Evolutionary conservation across 164 flowering plant genomes (phyloP), one percentile per base, ranked within the genome.

Genomic region (Euptelea pleiosperma): DNA sequence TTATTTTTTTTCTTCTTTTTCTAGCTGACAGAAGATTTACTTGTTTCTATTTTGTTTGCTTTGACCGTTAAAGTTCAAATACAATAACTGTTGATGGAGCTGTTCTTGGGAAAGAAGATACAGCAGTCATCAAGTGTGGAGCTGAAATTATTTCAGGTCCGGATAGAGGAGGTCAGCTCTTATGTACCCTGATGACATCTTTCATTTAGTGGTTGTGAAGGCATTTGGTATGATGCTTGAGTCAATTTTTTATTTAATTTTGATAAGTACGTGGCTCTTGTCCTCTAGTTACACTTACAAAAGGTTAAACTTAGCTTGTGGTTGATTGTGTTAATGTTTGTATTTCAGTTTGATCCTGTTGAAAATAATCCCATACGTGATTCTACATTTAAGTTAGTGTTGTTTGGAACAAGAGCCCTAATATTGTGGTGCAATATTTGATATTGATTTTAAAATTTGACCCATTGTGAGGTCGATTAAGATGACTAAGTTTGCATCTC

Each of bases 141-240:
- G 71, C 77, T 70, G 83, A 82, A 75, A 87, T 90, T 50, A 56
- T 75, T 59, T 63, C 84, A 12, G 90, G 84, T 50, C 76, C 86
- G 21, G 56, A 64, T 57, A 60, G 53, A 22, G 74, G 78, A 71
- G 92, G 97, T 85, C 9, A 67, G 75, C 12, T 25, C 26, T 36
- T 51, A 28, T 12, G 8, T 18, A 45, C 16, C 26, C 37, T 39
- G 14, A 36, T 46, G 15, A 19, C 36, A 45, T 62, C 36, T 54
- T 35, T 52, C 9, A 36, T 16, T 35, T 58, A n/a, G 5, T 18
- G 21, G 2, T 25, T 39, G 42, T 51, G 29, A 45, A 45, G 9
- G 8, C 2, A 18, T 7, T 15, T 42, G 16, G 19, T 42, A 42
- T 18, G 22, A 42, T n/a, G 45, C 22, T 18, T 42, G 21, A 42